phyloP scores from a whole-genome alignment of 2,329 filamentous ascomycete species.

The Aureobasidium sp. region DNA sequence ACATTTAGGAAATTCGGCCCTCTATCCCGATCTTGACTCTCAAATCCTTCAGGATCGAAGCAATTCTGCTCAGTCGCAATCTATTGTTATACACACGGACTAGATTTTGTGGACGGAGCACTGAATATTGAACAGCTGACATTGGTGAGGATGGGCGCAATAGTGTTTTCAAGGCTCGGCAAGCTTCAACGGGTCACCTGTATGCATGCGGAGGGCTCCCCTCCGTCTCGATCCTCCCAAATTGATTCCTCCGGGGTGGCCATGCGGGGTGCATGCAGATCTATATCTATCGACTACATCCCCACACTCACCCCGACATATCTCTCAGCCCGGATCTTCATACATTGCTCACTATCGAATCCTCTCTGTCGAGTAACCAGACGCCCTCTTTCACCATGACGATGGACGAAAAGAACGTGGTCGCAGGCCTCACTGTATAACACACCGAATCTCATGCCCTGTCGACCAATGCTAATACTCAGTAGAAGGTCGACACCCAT shows the following conservation, averaged over 20 bases:
- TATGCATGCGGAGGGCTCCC: not conserved
- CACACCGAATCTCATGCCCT: not conserved
- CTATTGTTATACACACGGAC: not conserved
- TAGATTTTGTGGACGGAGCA: not conserved
- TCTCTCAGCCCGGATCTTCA: not conserved
- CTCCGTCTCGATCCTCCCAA: not conserved
- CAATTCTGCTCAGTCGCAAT: not conserved
- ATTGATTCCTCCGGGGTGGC: not conserved
- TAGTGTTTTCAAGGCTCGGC: not conserved
- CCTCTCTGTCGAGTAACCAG: not conserved
- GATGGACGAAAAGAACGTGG: not conserved
- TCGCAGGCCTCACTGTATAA: not conserved
- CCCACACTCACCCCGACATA: not conserved
- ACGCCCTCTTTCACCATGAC: not conserved
- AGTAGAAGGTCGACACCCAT: not conserved
- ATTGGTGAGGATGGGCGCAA: not conserved
- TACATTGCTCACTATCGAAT: not conserved
- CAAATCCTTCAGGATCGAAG: not conserved
- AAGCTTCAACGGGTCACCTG: not conserved
- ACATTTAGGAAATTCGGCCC: not conserved
- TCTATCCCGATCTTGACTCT: not conserved
- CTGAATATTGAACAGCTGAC: not conserved
- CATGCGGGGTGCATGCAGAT: slow-evolving; percentile 12
- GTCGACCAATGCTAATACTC: not conserved
- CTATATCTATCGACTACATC: not conserved